Evolutionary conservation across 1,284 basidiomycete genomes (phyloP).

Genomic region (Thelephora terrestris): DNA sequence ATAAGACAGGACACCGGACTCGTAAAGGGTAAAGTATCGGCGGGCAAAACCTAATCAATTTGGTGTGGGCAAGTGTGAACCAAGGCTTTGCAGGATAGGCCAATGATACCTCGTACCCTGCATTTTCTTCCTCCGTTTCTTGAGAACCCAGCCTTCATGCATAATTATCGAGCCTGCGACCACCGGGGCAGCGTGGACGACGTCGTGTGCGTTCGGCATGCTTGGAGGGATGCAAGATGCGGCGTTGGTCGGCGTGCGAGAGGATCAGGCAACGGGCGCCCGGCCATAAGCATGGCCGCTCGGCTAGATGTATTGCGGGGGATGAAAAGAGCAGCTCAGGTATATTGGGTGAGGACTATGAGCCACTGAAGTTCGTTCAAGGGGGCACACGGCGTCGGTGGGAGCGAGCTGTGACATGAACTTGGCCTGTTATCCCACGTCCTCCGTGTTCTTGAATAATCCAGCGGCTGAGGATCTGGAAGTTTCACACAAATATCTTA

Average conservation of each 20-base stretch:
- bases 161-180: conserved; percentile 23
- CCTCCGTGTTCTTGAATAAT: too few species aligned
- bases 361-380: too few species aligned
- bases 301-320: too few species aligned
- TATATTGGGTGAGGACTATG: too few species aligned
- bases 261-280: too few species aligned
- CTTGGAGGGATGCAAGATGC: not conserved
- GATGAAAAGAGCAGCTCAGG: too few species aligned
- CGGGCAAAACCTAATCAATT: conserved; percentile 61
- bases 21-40: conserved; percentile 62
- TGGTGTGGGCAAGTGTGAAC: not conserved
- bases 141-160: conserved; percentile 67
- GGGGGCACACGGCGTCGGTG: too few species aligned
- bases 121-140: conserved; percentile 77
- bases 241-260: not conserved
- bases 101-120: conserved; percentile 43
- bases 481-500: too few species aligned
- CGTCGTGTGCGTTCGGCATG: not conserved
- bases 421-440: too few species aligned
- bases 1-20: conserved; percentile 64
- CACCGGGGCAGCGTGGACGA: not conserved
- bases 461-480: too few species aligned
- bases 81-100: conserved; percentile 1
- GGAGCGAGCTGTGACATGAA: too few species aligned
- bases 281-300: too few species aligned